Conservation (phyloP, 108 stramenopile genomes). For the Chaetoceros muelleri region DNA sequence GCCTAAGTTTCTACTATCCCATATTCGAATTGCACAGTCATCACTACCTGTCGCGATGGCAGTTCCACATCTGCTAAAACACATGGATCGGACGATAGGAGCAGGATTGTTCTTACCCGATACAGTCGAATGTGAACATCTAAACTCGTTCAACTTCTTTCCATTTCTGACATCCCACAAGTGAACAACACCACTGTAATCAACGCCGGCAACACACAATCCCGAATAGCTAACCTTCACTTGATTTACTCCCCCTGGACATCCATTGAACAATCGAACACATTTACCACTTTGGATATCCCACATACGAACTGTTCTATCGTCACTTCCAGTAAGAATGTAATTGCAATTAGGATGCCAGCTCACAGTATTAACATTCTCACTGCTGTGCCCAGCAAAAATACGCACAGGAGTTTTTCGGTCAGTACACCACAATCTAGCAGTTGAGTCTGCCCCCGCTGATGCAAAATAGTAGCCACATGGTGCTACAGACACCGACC, state of each 20-base stretch:
- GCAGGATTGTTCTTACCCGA: slow-evolving; percentile 3
- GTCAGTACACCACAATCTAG: slow-evolving; percentile 91
- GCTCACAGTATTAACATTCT: slow-evolving; percentile 76
- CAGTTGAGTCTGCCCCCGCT: slow-evolving; percentile 84
- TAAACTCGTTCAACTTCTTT: slow-evolving; percentile 63
- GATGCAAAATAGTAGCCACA: slow-evolving; percentile 95
- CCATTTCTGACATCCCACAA: slow-evolving; percentile 82
- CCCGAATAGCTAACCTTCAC: slow-evolving; percentile 67
- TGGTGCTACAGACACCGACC: slow-evolving; percentile 75
- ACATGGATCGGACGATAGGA: slow-evolving; percentile 44
- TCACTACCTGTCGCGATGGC: slow-evolving; percentile 73
- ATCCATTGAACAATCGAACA: slow-evolving; percentile 82
- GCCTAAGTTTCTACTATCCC: slow-evolving; percentile 59
- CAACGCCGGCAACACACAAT: slow-evolving; percentile 59
- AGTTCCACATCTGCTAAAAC: slow-evolving; percentile 69
- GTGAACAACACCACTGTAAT: slow-evolving; percentile 52
- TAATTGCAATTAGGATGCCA: slow-evolving; percentile 97
- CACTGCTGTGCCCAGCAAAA: slow-evolving; percentile 84
- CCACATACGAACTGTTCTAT: slow-evolving; percentile 91
- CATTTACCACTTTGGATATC: slow-evolving; percentile 89
- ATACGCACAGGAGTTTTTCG: slow-evolving; percentile 77
- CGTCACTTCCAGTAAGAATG: slow-evolving; percentile 81
- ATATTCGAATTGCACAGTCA: slow-evolving; percentile 68
- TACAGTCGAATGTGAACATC: slow-evolving; percentile 19
- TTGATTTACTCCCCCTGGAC: slow-evolving; percentile 49